phyloP scores from a whole-genome alignment of 164 flowering plant genomes.

The Saururus chinensis region DNA sequence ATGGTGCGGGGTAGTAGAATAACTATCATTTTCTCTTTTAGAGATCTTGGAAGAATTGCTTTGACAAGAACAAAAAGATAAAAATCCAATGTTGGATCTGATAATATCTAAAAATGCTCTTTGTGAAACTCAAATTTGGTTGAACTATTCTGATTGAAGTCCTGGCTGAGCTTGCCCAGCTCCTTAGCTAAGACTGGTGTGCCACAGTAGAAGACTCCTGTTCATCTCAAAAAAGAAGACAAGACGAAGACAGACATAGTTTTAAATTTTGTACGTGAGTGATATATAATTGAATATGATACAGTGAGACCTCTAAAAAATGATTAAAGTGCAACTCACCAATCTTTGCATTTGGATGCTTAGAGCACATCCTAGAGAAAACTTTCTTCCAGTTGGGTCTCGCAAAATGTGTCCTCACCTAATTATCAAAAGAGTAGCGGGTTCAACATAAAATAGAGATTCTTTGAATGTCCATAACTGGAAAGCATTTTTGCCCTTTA shows the following conservation, averaged over 20 bases:
- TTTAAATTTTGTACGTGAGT: too few species aligned
- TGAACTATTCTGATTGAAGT: conserved; percentile 68
- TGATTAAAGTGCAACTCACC: conserved; percentile 33
- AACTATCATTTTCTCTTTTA: not conserved
- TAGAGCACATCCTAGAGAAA: conserved; percentile 48
- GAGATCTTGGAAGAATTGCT: not conserved
- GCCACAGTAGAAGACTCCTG: conserved; percentile 95
- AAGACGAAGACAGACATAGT: too few species aligned
- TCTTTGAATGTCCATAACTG: too few species aligned
- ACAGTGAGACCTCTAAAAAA: too few species aligned
- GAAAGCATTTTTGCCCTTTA: too few species aligned
- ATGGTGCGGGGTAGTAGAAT: too few species aligned
- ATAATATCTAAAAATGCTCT: conserved; percentile 50
- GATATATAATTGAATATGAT: too few species aligned
- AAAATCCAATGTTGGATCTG: not conserved
- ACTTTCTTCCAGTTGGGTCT: conserved; percentile 92
- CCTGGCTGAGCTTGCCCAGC: conserved; percentile 59
- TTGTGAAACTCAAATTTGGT: conserved; percentile 86
- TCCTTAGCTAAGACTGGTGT: conserved; percentile 71
- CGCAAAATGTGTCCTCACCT: conserved; percentile 91
- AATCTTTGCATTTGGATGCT: conserved; percentile 63
- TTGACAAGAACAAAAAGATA: not conserved
- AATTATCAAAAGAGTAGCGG: not conserved
- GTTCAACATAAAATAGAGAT: too few species aligned
- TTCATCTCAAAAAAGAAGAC: not conserved